These are phyloP conservation scores for Pichia manshurica DNA, from an alignment of 805 yeast genomes.

Conservation along the genomic window DNA sequence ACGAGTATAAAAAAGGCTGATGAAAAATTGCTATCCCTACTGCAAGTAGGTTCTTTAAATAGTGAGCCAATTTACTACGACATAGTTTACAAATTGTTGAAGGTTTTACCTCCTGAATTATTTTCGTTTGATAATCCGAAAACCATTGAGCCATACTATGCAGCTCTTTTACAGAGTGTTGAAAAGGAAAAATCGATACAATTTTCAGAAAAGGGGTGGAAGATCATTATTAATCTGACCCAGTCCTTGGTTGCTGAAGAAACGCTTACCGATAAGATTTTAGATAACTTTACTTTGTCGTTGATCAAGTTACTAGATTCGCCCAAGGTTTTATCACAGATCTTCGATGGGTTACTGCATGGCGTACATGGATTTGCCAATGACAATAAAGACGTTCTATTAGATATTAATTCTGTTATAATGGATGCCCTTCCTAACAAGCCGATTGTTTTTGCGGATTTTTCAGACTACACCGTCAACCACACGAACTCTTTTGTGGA, in stretches of 20 bases:
- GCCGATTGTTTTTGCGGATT: constrained; percentile 15
- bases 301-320: constrained; percentile 19
- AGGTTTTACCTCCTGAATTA: constrained; percentile 21
- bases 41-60: constrained; percentile 48
- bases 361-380: constrained; percentile 14
- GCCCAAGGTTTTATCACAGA: constrained; percentile 13
- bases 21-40: constrained; percentile 39
- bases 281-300: constrained; percentile 12
- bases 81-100: constrained; percentile 15
- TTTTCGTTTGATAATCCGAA: constrained; percentile 10
- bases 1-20: constrained; percentile 40
- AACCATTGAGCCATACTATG: constrained; percentile 11
- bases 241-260: constrained; percentile 7
- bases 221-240: constrained; percentile 19
- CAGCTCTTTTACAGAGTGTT: constrained; percentile 19
- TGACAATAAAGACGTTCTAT: constrained; percentile 18
- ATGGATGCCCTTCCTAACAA: constrained; percentile 22
- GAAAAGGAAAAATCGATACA: constrained; percentile 20
- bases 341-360: constrained; percentile 11
- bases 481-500: constrained; percentile 19
- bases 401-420: constrained; percentile 21
- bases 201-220: constrained; percentile 27
- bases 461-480: constrained; percentile 7
- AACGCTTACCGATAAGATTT: constrained; percentile 1
- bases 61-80: constrained; percentile 48